A percentile compares a stretch with the other conserved stretches of the same genome.
phyloP scores from a whole-genome alignment of 2,329 filamentous ascomycete species.

The Teratosphaeria gauchensis region DNA sequence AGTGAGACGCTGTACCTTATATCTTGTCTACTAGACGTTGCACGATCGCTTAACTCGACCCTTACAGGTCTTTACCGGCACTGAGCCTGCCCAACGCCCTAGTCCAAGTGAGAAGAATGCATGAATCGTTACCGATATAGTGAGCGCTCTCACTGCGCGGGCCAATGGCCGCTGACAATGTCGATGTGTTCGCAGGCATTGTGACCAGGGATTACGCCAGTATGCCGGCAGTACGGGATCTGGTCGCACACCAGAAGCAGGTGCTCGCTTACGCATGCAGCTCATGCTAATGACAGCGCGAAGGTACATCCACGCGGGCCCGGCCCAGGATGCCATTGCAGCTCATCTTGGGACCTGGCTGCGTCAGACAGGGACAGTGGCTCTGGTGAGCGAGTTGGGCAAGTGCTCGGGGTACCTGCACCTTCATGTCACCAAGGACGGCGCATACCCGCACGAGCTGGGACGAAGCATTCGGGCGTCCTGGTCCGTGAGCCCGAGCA shows the following conservation, averaged over 20 bases:
- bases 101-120: not conserved
- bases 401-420: not conserved
- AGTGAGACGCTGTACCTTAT: not conserved
- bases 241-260: not conserved
- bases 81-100: not conserved
- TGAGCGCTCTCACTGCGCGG: not conserved
- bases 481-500: not conserved
- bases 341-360: not conserved
- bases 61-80: not conserved
- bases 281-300: not conserved
- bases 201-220: not conserved
- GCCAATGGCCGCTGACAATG: not conserved
- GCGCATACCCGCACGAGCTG: not conserved
- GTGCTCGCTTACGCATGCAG: not conserved
- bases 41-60: not conserved
- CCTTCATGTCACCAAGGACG: not conserved
- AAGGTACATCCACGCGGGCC: not conserved
- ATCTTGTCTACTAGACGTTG: not conserved
- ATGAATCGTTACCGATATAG: not conserved
- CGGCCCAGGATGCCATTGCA: not conserved
- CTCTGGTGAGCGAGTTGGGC: not conserved
- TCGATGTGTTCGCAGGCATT: not conserved
- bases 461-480: not conserved
- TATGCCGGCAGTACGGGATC: not conserved
- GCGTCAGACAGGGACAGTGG: not conserved